Evolutionary conservation across 2,329 filamentous ascomycete genomes (phyloP), one percentile per base, ranked within the genome.

Genomic region (Calonectria pseudoturangicola): DNA sequence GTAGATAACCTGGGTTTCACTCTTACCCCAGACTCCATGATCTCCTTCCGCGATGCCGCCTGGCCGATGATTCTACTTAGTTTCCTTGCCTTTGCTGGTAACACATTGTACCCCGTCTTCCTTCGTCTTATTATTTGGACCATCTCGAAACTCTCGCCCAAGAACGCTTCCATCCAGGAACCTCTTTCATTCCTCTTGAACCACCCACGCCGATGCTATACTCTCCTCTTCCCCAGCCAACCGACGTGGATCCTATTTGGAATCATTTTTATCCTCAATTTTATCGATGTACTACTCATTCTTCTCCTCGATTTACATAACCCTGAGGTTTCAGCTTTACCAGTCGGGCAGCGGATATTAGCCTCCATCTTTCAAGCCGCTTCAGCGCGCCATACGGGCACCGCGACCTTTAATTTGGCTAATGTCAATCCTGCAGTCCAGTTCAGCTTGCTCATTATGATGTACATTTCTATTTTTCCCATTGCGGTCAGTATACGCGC

Each of bases 391-490:
- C 90, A 78, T 83, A 85, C 81, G 80, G 89, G 71, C 83, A 90
- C 77, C 82, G 86, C 84, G 83, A 89, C 82, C 76, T 90, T 91
- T 28, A 79, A 84, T 16, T 84, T 91, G n/a, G 80, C 88, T 6
- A 80, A 80, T 1, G 83, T 91, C 2, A 89, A 87, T 41, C 88
- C 90, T 4, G 87, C 86, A 2, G 86, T 91, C 0, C 90, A 91
- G 71, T 86, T 92, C 43, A 86, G 90, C 33, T 89, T 91, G 68
- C 84, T 92, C 0, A 86, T 90, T 43, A 92, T 92, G 91, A 92
- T 92, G 91, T 92, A 92, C 80, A 91, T 92, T 56, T 88, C 88
- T 8, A 87, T 89, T 5, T 91, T 90, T 72, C 91, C 91, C 0
- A 89, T 92, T 39, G 89, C 89, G 6, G 90, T 92, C 66, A 89